Percentiles rank a stretch among this genome's conserved stretches.
Conservation (phyloP, 441 rosid species). For the Erodium texanum region DNA sequence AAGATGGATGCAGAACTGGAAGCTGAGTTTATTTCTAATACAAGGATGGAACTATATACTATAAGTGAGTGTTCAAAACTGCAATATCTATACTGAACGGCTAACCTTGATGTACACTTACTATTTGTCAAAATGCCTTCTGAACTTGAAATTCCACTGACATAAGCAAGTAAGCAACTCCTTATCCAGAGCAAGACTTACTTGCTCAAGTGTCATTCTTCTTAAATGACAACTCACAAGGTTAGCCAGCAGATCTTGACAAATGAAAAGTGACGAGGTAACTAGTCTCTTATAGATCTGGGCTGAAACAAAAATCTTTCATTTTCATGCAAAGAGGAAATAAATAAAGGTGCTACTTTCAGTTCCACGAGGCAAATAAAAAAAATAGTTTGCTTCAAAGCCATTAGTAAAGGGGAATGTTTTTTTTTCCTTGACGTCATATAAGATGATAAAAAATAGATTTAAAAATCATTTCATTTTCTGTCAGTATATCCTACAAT, state of each 20-base stretch:
- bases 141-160: constrained; percentile 2
- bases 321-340: not conserved
- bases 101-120: constrained; percentile 3
- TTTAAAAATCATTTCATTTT: not conserved
- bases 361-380: not conserved
- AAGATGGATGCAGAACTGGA: not conserved
- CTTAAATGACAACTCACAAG: not conserved
- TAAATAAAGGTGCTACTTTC: not conserved
- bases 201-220: not conserved
- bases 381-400: not conserved
- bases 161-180: not conserved
- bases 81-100: not conserved
- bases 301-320: not conserved
- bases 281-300: not conserved
- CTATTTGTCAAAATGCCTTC: not conserved
- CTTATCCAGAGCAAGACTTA: not conserved
- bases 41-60: not conserved
- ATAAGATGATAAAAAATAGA: not conserved
- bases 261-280: constrained; percentile 4
- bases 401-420: not conserved
- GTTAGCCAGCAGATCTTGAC: not conserved
- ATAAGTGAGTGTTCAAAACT: not conserved
- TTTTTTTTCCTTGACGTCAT: not conserved
- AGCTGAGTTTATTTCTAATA: not conserved
- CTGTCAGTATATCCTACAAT: not conserved